Base-by-base conservation (phyloP, 2,329 filamentous ascomycete genomes). In the Fonsecaea multimorphosa region DNA sequence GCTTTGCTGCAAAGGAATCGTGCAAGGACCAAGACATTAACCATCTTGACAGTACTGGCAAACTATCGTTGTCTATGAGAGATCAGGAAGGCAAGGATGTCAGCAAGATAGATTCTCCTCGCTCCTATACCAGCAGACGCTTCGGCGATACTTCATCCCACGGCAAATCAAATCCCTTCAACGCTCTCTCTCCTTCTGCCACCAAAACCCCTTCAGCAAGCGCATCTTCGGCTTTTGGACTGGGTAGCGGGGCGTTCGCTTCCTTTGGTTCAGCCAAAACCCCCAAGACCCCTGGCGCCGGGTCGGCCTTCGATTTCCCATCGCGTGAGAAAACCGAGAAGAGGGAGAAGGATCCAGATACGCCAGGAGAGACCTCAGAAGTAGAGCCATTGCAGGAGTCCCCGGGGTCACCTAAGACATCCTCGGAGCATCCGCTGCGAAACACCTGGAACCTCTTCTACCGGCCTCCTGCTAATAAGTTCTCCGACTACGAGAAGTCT, bases 391-490 rank as follows among this genome's bases (percentile, higher is more conserved):
- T 75, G 63, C 68, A 66, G 40, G 71, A 73, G 53, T 68, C 66
- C 12, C 75, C 78, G 6, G 72, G 76, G 44, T 73, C 78, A 51
- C 74, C 75, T 56, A 70, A 73, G 36, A 66, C 75, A 14, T 72
- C 76, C 31, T 72, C 71, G 36, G 76, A 80, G 64, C 87, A 90
- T 75, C 84, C 86, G 66, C 84, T 98, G 73, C 93, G 91, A 80
- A 89, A 92, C 78, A 89, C 89, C 69, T 99, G 95, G 95, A 89
- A 96, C 36, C 92, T 98, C 77, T 98, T 95, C 93, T 99, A 96
- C 80, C 88, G 95, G 66, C 95, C 95, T 44, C 95, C 95, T 57
- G 68, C 68, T 31, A 93, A 92, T 71, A 99, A 99, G 82, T 95
- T 94, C 71, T 94, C 95, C 75, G 94, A 98, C 79, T 99, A 99